A percentile compares a stretch with the other conserved stretches of the same genome.
Conservation (phyloP, 257 asterid species). For the Buddleja alternifolia region DNA sequence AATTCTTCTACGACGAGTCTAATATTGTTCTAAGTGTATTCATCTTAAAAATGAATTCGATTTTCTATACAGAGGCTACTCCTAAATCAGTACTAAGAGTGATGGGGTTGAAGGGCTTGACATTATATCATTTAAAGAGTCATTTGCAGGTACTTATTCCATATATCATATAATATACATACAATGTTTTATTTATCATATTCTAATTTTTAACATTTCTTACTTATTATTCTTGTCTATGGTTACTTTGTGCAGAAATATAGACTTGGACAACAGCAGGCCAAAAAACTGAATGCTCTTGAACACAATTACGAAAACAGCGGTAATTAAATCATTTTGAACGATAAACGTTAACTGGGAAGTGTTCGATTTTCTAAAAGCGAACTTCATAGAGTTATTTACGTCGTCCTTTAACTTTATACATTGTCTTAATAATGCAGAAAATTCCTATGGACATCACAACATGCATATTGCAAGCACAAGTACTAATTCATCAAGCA, state of each 20-base stretch:
- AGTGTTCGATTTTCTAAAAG: neutral
- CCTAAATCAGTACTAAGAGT: constrained; percentile 86
- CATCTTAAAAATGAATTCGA: neutral
- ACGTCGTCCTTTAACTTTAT: neutral
- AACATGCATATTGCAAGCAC: constrained; percentile 45
- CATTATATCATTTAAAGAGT: constrained; percentile 86
- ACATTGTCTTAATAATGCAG: constrained; percentile 42
- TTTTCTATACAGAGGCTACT: constrained; percentile 76
- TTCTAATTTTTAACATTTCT: neutral
- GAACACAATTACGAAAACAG: constrained; percentile 48
- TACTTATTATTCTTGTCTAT: neutral
- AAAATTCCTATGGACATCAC: constrained; percentile 54
- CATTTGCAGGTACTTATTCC: constrained; percentile 69
- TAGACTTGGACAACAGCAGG: constrained; percentile 82
- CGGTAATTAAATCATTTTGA: constrained; percentile 41
- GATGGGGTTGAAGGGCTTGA: constrained; percentile 90
- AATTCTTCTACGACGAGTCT: too few species aligned
- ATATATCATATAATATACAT: too few species aligned
- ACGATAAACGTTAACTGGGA: neutral
- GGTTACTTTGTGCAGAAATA: constrained; percentile 57
- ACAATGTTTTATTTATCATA: neutral
- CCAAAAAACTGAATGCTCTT: constrained; percentile 50
- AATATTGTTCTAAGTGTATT: too few species aligned
- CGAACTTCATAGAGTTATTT: neutral
- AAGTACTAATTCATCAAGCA: constrained; percentile 56